Conservation (phyloP, 495 filamentous ascomycete species). For the Jackrogersella minutella region DNA sequence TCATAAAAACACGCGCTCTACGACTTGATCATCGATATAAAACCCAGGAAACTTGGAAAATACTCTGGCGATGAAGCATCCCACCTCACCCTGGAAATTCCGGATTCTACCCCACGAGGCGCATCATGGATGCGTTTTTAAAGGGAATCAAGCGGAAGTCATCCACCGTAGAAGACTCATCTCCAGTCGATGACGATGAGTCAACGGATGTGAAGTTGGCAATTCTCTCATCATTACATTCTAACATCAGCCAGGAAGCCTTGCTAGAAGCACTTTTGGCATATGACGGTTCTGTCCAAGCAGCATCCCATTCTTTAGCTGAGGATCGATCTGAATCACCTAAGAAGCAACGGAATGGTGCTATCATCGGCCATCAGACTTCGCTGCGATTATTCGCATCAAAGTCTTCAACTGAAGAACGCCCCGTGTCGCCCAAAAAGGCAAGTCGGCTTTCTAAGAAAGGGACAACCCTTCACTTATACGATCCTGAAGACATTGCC, state of each 20-base stretch:
- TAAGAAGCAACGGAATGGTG: slow-evolving; percentile 48
- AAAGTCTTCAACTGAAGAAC: slow-evolving; percentile 40
- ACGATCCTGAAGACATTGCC: slow-evolving; percentile 77
- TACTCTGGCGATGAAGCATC: slow-evolving; percentile 8
- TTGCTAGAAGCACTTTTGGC: slow-evolving; percentile 82
- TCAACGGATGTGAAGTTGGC: slow-evolving; percentile 91
- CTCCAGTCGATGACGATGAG: slow-evolving; percentile 58
- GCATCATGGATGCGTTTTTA: slow-evolving; percentile 56
- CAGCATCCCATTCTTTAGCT: slow-evolving; percentile 63
- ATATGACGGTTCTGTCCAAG: slow-evolving; percentile 77
- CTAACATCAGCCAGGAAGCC: slow-evolving; percentile 64
- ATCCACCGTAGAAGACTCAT: slow-evolving; percentile 29
- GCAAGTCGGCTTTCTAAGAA: slow-evolving; percentile 69
- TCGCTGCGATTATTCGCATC: slow-evolving; percentile 65
- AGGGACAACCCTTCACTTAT: slow-evolving; percentile 84
- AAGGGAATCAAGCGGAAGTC: slow-evolving; percentile 54
- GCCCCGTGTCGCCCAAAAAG: slow-evolving; percentile 49
- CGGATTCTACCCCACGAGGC: neutral
- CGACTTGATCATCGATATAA: neutral
- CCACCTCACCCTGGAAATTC: slow-evolving; percentile 11
- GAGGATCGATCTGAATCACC: slow-evolving; percentile 33
- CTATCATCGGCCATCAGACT: slow-evolving; percentile 60
- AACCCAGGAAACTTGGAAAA: neutral
- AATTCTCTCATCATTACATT: slow-evolving; percentile 78
- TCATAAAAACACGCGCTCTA: neutral